Conservation (phyloP, 306 rosid species). For the Albizia julibrissin region DNA sequence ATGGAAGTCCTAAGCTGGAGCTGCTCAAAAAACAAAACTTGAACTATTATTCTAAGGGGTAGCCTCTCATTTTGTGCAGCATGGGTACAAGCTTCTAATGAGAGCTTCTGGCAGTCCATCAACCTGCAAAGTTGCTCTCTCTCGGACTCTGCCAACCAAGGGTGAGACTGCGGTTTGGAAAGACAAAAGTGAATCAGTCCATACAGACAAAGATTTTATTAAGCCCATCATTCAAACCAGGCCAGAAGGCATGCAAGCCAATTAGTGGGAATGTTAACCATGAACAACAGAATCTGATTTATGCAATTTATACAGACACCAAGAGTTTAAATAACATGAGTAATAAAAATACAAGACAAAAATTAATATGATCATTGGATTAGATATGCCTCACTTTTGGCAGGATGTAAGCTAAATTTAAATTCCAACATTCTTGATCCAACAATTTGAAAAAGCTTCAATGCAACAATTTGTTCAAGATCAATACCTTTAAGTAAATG, state of each 20-base stretch:
- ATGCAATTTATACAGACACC: background rate
- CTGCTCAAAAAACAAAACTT: conserved; percentile 98
- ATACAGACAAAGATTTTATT: background rate
- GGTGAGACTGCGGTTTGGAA: conserved; percentile 80
- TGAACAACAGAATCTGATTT: background rate
- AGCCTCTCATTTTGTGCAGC: conserved; percentile 97
- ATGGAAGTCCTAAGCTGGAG: conserved; percentile 96
- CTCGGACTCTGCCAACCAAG: conserved; percentile 93
- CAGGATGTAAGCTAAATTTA: background rate
- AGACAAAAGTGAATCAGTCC: conserved; percentile 33
- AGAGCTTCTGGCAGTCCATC: conserved; percentile 99
- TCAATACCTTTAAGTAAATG: conserved; percentile 85
- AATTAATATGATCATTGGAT: conserved; percentile 1
- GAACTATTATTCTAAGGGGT: conserved; percentile 89
- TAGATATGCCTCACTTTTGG: conserved; percentile 12
- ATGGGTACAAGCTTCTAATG: conserved; percentile 97
- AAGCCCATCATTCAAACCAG: background rate
- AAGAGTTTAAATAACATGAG: background rate
- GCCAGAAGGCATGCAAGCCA: background rate
- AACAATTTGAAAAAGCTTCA: background rate
- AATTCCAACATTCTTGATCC: background rate
- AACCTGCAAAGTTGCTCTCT: conserved; percentile 88
- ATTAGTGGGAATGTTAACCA: background rate
- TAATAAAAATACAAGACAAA: background rate
- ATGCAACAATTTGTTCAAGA: conserved; percentile 1